Conservation (phyloP, 2,329 filamentous ascomycete species). For the Lecanosticta acicola region DNA sequence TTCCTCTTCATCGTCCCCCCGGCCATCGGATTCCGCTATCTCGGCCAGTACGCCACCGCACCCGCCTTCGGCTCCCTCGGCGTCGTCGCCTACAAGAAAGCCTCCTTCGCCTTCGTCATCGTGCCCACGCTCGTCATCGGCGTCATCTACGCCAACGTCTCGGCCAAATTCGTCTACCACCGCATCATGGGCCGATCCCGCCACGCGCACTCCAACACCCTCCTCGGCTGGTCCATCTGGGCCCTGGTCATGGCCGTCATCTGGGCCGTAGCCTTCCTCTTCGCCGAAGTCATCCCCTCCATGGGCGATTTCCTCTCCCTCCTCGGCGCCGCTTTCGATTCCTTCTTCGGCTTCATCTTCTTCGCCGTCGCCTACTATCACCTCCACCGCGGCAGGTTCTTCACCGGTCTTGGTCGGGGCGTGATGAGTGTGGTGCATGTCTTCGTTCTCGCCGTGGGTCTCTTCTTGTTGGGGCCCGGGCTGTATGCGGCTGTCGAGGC, state of each 20-base stretch:
- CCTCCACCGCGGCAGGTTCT: slow-evolving; percentile 39
- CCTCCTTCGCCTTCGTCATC: slow-evolving; percentile 48
- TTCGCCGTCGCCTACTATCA: slow-evolving; percentile 48
- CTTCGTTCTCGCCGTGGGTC: slow-evolving; percentile 41
- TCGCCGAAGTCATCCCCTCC: slow-evolving; percentile 45
- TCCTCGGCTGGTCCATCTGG: slow-evolving; percentile 47
- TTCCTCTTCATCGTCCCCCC: slow-evolving; percentile 49
- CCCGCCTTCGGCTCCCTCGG: slow-evolving; percentile 47
- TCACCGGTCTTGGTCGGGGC: slow-evolving; percentile 32
- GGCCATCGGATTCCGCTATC: slow-evolving; percentile 45
- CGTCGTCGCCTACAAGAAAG: slow-evolving; percentile 43
- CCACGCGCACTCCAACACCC: slow-evolving; percentile 45
- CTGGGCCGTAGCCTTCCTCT: slow-evolving; percentile 44
- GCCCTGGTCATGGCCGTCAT: slow-evolving; percentile 38
- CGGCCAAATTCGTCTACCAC: slow-evolving; percentile 46
- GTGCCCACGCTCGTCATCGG: slow-evolving; percentile 47
- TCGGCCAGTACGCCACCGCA: slow-evolving; percentile 47
- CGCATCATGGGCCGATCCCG: slow-evolving; percentile 40
- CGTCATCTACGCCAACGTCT: slow-evolving; percentile 48
- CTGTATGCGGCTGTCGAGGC: slow-evolving; percentile 50
- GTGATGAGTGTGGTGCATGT: slow-evolving; percentile 43
- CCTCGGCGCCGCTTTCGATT: slow-evolving; percentile 45
- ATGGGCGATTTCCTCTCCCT: slow-evolving; percentile 49
- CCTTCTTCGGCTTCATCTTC: slow-evolving; percentile 49
- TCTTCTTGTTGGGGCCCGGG: slow-evolving; percentile 49